phyloP scores from a whole-genome alignment of 345 rosid species.

The Heritiera littoralis region DNA sequence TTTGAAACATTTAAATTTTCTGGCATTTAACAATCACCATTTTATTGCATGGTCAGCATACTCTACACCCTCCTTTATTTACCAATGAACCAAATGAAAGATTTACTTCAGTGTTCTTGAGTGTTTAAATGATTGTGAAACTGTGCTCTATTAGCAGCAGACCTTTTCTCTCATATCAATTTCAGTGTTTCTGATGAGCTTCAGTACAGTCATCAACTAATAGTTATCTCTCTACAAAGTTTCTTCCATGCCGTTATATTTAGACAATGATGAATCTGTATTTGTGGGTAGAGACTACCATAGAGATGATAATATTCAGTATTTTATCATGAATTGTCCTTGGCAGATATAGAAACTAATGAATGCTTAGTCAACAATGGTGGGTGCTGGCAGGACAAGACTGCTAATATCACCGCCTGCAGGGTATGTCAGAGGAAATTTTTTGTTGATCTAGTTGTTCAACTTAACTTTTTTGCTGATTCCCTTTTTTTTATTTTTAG shows the following conservation, averaged over 20 bases:
- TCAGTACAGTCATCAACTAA: not conserved
- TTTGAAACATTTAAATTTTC: not conserved
- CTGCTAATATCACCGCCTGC: constrained; percentile 80
- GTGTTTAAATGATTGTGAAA: not conserved
- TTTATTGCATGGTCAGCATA: not conserved
- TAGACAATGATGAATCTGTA: not conserved
- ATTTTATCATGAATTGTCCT: not conserved
- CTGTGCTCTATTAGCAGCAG: not conserved
- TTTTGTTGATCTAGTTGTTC: not conserved
- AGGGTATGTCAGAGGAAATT: constrained; percentile 44
- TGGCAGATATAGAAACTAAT: constrained; percentile 81
- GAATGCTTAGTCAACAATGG: constrained; percentile 86
- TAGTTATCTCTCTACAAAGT: not conserved
- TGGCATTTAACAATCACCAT: not conserved
- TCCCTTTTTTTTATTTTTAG: constrained; percentile 33
- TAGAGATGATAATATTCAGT: constrained; percentile 10
- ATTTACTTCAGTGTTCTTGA: not conserved
- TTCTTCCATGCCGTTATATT: not conserved
- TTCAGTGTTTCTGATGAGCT: not conserved
- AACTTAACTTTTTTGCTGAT: not conserved
- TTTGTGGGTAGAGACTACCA: not conserved
- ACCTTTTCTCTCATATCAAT: not conserved
- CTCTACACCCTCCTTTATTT: not conserved
- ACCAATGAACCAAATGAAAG: not conserved
- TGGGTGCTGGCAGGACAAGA: constrained; percentile 91